A percentile compares a stretch with the other conserved stretches of the same genome.
Evolutionary conservation across 306 rosid genomes (phyloP).

Genomic region (Sicyos edulis): DNA sequence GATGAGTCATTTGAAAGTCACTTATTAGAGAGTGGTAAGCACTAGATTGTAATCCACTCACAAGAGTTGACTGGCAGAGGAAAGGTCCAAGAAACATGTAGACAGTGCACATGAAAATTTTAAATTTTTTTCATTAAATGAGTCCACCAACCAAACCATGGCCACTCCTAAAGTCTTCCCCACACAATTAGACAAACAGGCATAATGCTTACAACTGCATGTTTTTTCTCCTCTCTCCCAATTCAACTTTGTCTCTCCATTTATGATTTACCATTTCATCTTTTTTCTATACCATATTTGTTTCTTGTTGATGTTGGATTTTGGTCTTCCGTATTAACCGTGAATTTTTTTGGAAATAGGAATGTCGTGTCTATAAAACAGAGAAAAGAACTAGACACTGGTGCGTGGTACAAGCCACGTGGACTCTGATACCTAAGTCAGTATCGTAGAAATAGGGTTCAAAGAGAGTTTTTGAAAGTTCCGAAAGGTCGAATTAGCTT

Average conservation of each 20-base stretch:
- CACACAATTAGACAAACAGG: neutral
- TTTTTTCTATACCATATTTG: neutral
- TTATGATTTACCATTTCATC: too few species aligned
- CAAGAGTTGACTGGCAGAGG: conserved; percentile 9
- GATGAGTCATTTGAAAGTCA: neutral
- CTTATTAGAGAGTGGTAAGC: too few species aligned
- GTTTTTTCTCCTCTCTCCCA: conserved; percentile 19
- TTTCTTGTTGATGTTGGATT: too few species aligned
- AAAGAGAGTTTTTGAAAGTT: too few species aligned
- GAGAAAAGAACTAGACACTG: too few species aligned
- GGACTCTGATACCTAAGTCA: too few species aligned
- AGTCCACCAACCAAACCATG: conserved; percentile 34
- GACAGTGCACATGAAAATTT: conserved; percentile 42
- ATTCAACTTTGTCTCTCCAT: conserved; percentile 19
- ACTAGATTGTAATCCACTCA: neutral
- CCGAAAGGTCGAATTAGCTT: too few species aligned
- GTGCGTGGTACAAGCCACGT: too few species aligned
- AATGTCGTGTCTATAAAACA: too few species aligned
- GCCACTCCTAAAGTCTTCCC: neutral
- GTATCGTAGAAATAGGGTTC: too few species aligned
- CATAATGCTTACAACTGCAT: conserved; percentile 22
- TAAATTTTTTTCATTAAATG: conserved; percentile 36
- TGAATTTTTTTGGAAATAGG: too few species aligned
- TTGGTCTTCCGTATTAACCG: too few species aligned
- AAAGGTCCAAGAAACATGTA: conserved; percentile 13